Percentiles rank a stretch among this genome's conserved stretches.
These are phyloP conservation scores for Davidsoniella australis DNA, from an alignment of 2,329 filamentous ascomycete genomes.

Conservation along the genomic window DNA sequence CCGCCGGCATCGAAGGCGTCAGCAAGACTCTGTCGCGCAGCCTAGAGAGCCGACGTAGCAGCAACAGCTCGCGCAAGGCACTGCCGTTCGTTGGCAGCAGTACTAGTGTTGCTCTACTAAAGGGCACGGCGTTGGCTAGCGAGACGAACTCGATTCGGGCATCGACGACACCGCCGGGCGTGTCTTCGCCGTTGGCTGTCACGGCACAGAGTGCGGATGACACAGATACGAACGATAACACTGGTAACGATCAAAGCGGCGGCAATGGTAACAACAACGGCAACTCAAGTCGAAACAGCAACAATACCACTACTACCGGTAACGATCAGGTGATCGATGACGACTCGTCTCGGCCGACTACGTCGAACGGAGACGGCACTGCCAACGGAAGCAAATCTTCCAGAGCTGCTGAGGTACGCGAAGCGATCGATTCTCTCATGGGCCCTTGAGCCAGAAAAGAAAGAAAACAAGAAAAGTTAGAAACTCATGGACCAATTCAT, in stretches of 20 bases:
- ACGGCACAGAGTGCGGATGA: neutral
- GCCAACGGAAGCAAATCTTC: neutral
- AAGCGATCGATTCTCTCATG: constrained; percentile 29
- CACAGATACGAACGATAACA: neutral
- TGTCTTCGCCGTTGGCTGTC: constrained; percentile 5
- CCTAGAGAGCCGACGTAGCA: constrained; percentile 79
- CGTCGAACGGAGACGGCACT: neutral
- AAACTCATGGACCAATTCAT: constrained; percentile 13
- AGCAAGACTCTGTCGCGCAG: constrained; percentile 72
- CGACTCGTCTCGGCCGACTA: neutral
- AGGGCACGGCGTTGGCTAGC: constrained; percentile 36
- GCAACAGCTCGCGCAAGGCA: constrained; percentile 67
- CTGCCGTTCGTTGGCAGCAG: constrained; percentile 33
- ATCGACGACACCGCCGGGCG: constrained; percentile 20
- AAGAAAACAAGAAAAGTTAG: too few relatives aligned
- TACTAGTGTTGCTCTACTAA: constrained; percentile 25
- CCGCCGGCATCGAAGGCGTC: constrained; percentile 50
- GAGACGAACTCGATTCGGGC: constrained; percentile 42
- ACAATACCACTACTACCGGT: too few relatives aligned
- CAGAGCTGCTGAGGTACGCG: neutral
- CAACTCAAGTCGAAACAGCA: neutral
- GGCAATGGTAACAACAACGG: too few relatives aligned
- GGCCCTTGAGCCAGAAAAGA: constrained; percentile 24
- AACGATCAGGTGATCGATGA: neutral
- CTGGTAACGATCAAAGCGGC: too few relatives aligned